Percentiles rank a stretch among this genome's conserved stretches.
These are phyloP conservation scores for Globisporangium iwayamae DNA, from an alignment of 352 stramenopile species.

Conservation along the genomic window DNA sequence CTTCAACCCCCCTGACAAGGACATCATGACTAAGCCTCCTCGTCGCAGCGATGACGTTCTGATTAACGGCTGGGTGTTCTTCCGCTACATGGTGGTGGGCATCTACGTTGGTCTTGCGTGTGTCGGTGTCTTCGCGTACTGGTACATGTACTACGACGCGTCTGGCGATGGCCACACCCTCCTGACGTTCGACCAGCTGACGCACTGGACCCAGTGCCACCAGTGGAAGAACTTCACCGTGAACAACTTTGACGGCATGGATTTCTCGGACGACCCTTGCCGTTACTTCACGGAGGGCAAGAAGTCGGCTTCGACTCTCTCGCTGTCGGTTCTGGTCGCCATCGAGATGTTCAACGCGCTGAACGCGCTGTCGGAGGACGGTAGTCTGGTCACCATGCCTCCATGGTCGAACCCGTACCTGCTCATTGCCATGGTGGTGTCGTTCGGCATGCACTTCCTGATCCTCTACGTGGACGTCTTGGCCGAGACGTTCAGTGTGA, in stretches of 20 bases:
- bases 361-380: slow-evolving; percentile 92
- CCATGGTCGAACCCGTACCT: slow-evolving; percentile 94
- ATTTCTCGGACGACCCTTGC: slow-evolving; percentile 89
- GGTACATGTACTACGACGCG: slow-evolving; percentile 91
- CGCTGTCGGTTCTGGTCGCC: slow-evolving; percentile 90
- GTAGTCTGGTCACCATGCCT: slow-evolving; percentile 89
- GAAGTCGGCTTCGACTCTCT: slow-evolving; percentile 90
- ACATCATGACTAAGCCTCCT: slow-evolving; percentile 97
- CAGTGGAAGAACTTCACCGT: slow-evolving; percentile 91
- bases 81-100: slow-evolving; percentile 95
- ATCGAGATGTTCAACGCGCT: slow-evolving; percentile 97
- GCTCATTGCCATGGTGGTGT: slow-evolving; percentile 91
- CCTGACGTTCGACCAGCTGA: slow-evolving; percentile 88
- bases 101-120: slow-evolving; percentile 93
- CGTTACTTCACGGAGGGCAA: slow-evolving; percentile 93
- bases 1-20: slow-evolving; percentile 97
- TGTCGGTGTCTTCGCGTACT: slow-evolving; percentile 92
- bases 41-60: slow-evolving; percentile 95
- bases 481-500: slow-evolving; percentile 92
- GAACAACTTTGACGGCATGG: slow-evolving; percentile 89
- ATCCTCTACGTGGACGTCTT: slow-evolving; percentile 94
- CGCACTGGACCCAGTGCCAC: slow-evolving; percentile 88
- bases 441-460: slow-evolving; percentile 92
- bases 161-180: slow-evolving; percentile 91
- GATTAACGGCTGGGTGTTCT: slow-evolving; percentile 98